Evolutionary conservation across 805 yeast species (phyloP).

Genomic region (Ogataea neopini): DNA sequence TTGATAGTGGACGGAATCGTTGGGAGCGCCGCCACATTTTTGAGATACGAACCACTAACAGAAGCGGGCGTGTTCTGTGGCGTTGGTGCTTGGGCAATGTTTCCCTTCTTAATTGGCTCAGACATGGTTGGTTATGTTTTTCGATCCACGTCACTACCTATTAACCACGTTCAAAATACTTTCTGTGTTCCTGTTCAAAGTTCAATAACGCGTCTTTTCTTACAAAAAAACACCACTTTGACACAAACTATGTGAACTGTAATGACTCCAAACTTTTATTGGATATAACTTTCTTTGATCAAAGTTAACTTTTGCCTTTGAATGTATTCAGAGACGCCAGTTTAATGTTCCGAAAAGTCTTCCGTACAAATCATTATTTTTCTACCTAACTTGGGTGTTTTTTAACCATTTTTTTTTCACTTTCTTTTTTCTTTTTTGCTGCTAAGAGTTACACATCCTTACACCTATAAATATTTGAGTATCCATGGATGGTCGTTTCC

Average conservation of each 20-base stretch:
- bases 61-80: constrained; percentile 98
- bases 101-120: constrained; percentile 83
- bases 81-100: constrained; percentile 91
- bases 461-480: neutral
- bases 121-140: constrained; percentile 50
- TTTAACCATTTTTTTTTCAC: neutral
- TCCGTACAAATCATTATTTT: constrained; percentile 6
- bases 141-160: neutral
- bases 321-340: neutral
- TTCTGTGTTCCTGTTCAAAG: neutral
- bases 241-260: neutral
- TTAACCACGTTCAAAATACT: neutral
- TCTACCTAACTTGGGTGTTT: neutral
- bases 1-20: constrained; percentile 67
- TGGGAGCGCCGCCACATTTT: constrained; percentile 57
- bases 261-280: neutral
- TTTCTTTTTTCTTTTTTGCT: neutral
- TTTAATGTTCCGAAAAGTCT: neutral
- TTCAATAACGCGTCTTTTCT: neutral
- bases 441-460: constrained; percentile 1
- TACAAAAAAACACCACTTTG: neutral
- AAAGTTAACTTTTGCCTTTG: neutral
- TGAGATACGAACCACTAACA: constrained; percentile 71
- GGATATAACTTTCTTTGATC: neutral
- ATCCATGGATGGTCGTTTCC: neutral